Conservation (phyloP, 495 filamentous ascomycete genomes). For the Neurospora hispaniola region DNA sequence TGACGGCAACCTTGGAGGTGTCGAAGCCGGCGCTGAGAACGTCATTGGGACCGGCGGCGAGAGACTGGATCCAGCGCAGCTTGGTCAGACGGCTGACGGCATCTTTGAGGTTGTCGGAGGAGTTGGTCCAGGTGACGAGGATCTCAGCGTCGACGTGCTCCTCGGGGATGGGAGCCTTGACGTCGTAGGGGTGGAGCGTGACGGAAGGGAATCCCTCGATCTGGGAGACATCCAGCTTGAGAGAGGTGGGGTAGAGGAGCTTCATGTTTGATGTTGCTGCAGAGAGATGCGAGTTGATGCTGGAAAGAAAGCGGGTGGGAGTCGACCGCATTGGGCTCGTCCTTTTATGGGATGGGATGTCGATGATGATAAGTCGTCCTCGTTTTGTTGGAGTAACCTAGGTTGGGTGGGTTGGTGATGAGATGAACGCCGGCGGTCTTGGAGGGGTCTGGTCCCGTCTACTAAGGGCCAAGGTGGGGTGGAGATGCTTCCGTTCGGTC, state of each 20-base stretch:
- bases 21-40: conserved; percentile 48
- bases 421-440: neutral
- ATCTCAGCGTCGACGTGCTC: conserved; percentile 42
- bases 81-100: conserved; percentile 38
- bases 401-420: neutral
- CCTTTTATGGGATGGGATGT: neutral
- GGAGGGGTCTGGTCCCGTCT: neutral
- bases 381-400: neutral
- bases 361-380: neutral
- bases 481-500: neutral
- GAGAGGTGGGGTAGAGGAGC: conserved; percentile 51
- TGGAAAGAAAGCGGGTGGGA: neutral
- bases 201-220: conserved; percentile 42
- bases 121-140: conserved; percentile 49
- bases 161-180: conserved; percentile 39
- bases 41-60: conserved; percentile 52
- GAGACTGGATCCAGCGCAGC: conserved; percentile 50
- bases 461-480: neutral
- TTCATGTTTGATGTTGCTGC: conserved; percentile 33
- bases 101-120: conserved; percentile 38
- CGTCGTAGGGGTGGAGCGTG: conserved; percentile 44
- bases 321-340: neutral
- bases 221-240: conserved; percentile 36
- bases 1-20: conserved; percentile 28
- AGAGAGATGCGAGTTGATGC: neutral